Base-by-base conservation (phyloP, 805 yeast genomes). In the Yamadazyma tumulicola region DNA sequence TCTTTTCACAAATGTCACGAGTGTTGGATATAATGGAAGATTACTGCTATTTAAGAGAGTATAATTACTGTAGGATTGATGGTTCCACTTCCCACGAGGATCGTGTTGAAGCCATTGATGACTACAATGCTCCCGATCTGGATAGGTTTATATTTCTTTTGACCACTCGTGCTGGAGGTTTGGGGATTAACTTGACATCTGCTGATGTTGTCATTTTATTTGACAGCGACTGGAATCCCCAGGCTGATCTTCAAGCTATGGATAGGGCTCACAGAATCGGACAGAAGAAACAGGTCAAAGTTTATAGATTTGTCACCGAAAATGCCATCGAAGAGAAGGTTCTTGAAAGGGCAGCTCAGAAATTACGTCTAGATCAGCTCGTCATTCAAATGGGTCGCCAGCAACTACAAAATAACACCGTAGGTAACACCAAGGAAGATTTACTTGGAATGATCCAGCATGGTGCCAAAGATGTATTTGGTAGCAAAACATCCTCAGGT, bases 141-240 rank as follows among this genome's bases (percentile, higher is more conserved):
- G 81, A 77, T 19, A 89, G 88, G 53, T 89, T 91, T 52, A 69
- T 89, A 5, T 89, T 89, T 49, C 61, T 89, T 43, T 66, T 89
- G 41, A 89, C 97, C 1, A 89, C 97, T 0, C 79, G 97, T 61
- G 97, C 97, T 5, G 97, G 97, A 59, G 97, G 97, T 7, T 70
- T 89, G 36, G 97, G 97, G 51, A 89, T 89, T 52, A 89, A 91
- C 54, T 70, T 89, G 53, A 91, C 95, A 0, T 77, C 86, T 6
- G 97, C 97, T 2, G 96, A 89, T 55, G 79, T 85, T 27, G 97
- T 89, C 32, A 75, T 89, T 3, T 59, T 89, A 18, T 91, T 77
- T 54, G 97, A 89, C 58, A 84, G 95, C 0, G 97, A 89, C 63
- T 89, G 97, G 97, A 89, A 89, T 54, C 97, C 97, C 2, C 97